Evolutionary conservation across 1,284 basidiomycete genomes (phyloP).

Genomic region (Gomphus bonarii): DNA sequence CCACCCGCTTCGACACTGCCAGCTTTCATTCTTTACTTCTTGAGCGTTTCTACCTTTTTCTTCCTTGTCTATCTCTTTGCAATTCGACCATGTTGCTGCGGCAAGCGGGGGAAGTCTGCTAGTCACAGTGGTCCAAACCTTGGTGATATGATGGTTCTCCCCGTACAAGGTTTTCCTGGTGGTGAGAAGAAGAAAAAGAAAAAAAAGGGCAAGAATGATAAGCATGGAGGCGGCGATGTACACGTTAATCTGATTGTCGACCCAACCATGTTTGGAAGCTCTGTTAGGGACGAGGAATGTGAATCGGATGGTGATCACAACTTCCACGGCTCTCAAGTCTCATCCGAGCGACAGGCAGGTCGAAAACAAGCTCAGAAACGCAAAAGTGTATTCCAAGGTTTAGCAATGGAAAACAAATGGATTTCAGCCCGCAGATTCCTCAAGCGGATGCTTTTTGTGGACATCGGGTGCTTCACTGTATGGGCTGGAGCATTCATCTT

Average conservation of each 20-base stretch:
- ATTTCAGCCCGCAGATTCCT: constrained; percentile 39
- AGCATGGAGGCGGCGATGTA: constrained; percentile 33
- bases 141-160: constrained; percentile 54
- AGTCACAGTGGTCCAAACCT: constrained; percentile 19
- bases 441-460: constrained; percentile 41
- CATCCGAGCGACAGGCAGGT: constrained; percentile 10
- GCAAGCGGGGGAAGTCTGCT: constrained; percentile 21
- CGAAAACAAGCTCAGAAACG: constrained; percentile 25
- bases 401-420: constrained; percentile 58
- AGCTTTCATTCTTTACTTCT: constrained; percentile 45
- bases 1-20: constrained; percentile 46
- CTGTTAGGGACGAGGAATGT: constrained; percentile 24
- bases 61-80: constrained; percentile 44
- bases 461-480: constrained; percentile 36
- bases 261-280: constrained; percentile 41
- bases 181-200: constrained; percentile 27
- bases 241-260: constrained; percentile 67
- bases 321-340: constrained; percentile 13
- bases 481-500: constrained; percentile 54
- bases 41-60: constrained; percentile 43
- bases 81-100: constrained; percentile 45
- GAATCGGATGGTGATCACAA: constrained; percentile 22
- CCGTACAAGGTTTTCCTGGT: constrained; percentile 37
- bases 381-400: constrained; percentile 43
- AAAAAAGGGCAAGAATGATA: constrained; percentile 24